phyloP scores from a whole-genome alignment of 306 rosid species.

The Cicer chorassanicum region DNA sequence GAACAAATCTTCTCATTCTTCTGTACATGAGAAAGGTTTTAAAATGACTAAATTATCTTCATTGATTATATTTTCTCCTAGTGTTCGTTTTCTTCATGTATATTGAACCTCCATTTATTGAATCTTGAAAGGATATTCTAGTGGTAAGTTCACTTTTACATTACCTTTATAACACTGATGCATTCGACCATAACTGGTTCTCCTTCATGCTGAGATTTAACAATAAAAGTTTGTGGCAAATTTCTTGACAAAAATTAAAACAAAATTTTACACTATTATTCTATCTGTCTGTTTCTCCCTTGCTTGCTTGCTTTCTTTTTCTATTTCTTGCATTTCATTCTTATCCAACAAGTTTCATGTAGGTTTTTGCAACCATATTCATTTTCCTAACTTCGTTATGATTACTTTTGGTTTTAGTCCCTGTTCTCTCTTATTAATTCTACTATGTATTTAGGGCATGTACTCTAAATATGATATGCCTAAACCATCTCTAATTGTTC shows the following conservation, averaged over 20 bases:
- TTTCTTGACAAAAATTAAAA: neutral
- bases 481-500: neutral
- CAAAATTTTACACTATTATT: neutral
- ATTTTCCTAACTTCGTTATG: neutral
- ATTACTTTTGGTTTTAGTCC: neutral
- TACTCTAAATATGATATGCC: neutral
- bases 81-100: neutral
- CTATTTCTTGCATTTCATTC: slow-evolving; percentile 1
- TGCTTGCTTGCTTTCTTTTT: neutral
- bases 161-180: slow-evolving; percentile 1
- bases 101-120: neutral
- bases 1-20: neutral
- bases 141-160: slow-evolving; percentile 12
- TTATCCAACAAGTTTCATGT: neutral
- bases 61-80: slow-evolving; percentile 16
- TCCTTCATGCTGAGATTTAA: neutral
- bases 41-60: slow-evolving; percentile 15
- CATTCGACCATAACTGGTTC: neutral
- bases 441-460: neutral
- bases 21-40: slow-evolving; percentile 9
- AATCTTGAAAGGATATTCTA: neutral
- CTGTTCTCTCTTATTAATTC: neutral
- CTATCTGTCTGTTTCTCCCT: neutral
- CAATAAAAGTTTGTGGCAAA: neutral
- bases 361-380: neutral